These are phyloP conservation scores for Colletotrichum salicis DNA, from an alignment of 2,329 filamentous ascomycete species.

Conservation along the genomic window DNA sequence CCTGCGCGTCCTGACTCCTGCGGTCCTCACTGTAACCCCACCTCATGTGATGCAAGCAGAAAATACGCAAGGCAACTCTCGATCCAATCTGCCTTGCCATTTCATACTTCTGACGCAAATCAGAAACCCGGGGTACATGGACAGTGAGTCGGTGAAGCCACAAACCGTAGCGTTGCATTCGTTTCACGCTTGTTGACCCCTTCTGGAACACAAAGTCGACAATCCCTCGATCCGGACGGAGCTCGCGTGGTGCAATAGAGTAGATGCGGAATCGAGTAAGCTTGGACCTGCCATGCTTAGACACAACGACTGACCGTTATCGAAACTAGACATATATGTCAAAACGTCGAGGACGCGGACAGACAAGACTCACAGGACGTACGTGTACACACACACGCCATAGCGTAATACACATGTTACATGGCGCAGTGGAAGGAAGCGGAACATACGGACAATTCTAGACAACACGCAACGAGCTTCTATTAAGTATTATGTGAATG, in stretches of 20 bases:
- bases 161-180: conserved; percentile 13
- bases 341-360: conserved; percentile 8
- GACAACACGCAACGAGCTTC: conserved; percentile 48
- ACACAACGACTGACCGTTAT: background rate
- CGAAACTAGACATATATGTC: background rate
- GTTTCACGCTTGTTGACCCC: conserved; percentile 23
- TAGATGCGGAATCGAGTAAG: background rate
- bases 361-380: background rate
- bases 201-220: conserved; percentile 21
- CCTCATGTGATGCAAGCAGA: background rate
- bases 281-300: background rate
- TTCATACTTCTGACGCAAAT: background rate
- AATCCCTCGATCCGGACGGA: background rate
- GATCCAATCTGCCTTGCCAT: background rate
- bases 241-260: background rate
- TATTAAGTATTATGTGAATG: conserved; percentile 55
- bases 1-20: background rate
- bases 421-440: background rate
- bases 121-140: background rate
- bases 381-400: background rate
- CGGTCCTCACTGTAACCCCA: background rate
- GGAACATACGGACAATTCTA: background rate
- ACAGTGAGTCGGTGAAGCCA: too few species aligned
- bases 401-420: too few species aligned
- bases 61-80: background rate